Evolutionary conservation across 2,329 filamentous ascomycete species (phyloP).

Genomic region (Arthrinium phaeospermum): DNA sequence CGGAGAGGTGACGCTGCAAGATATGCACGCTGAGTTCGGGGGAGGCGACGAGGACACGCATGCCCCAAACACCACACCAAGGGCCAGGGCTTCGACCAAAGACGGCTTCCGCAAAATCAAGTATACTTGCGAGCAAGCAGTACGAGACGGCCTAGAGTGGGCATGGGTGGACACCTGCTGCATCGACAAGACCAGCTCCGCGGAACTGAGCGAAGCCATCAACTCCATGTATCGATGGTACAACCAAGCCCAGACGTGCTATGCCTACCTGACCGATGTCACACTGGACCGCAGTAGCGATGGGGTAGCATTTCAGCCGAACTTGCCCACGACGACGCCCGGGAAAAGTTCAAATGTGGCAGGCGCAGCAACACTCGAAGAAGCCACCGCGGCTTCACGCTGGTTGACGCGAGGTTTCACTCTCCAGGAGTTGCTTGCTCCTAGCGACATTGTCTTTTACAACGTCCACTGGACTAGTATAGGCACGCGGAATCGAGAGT

Average conservation of each 20-base stretch:
- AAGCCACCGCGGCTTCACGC: neutral
- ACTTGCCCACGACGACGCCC: no score
- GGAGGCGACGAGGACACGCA: neutral
- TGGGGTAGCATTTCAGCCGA: no score
- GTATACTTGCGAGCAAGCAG: neutral
- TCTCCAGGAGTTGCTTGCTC: conserved; percentile 18
- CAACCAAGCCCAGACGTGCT: neutral
- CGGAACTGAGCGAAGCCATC: conserved; percentile 15
- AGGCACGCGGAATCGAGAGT: neutral
- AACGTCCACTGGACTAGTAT: neutral
- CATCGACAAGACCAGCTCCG: conserved; percentile 17
- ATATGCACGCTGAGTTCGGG: neutral
- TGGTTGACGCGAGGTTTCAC: conserved; percentile 20
- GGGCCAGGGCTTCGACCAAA: neutral
- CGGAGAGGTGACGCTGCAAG: neutral
- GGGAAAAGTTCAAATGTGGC: no score
- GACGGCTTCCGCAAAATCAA: neutral
- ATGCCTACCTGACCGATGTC: conserved; percentile 8
- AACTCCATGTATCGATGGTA: conserved; percentile 19
- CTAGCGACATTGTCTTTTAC: neutral
- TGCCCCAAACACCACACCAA: neutral
- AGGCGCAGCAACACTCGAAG: neutral
- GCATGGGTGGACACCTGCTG: conserved; percentile 13
- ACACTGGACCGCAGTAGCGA: neutral
- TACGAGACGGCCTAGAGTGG: neutral